Evolutionary conservation across 2,329 filamentous ascomycete species (phyloP).

Genomic region (Colletotrichum eremochloae): DNA sequence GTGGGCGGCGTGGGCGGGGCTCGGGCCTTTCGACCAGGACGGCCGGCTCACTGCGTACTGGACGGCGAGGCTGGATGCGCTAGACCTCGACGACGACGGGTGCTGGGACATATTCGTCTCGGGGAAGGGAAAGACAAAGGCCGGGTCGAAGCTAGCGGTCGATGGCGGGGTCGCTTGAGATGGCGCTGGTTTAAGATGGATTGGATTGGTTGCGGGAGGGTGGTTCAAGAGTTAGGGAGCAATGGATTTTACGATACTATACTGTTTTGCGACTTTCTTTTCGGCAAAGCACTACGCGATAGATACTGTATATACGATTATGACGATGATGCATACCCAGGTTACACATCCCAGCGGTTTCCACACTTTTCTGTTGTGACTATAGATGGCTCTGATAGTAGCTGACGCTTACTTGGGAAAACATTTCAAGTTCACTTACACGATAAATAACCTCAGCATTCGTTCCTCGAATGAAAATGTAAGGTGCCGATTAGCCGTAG

Average conservation of each 20-base stretch:
- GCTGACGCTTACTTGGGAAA: neutral
- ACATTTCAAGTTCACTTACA: neutral
- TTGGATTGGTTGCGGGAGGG: neutral
- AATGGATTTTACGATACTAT: neutral
- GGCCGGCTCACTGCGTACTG: slow-evolving; percentile 46
- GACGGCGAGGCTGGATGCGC: slow-evolving; percentile 27
- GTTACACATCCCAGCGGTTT: neutral
- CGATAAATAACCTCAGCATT: neutral
- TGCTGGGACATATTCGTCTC: slow-evolving; percentile 22
- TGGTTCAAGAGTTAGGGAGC: neutral
- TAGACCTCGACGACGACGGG: neutral
- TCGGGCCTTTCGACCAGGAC: slow-evolving; percentile 47
- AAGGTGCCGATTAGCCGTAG: neutral
- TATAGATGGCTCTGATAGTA: neutral
- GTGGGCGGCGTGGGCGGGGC: slow-evolving; percentile 48
- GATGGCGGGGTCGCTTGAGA: neutral
- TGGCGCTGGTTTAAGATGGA: neutral
- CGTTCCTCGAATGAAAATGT: neutral
- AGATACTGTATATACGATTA: neutral
- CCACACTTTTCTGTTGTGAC: too few relatives aligned
- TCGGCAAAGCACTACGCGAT: neutral
- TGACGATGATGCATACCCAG: neutral
- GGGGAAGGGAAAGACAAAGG: neutral
- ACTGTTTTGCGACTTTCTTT: neutral
- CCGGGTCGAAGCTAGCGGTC: neutral